Base-by-base conservation (phyloP, 1,284 basidiomycete species). In the Rhodotorula sp. region DNA sequence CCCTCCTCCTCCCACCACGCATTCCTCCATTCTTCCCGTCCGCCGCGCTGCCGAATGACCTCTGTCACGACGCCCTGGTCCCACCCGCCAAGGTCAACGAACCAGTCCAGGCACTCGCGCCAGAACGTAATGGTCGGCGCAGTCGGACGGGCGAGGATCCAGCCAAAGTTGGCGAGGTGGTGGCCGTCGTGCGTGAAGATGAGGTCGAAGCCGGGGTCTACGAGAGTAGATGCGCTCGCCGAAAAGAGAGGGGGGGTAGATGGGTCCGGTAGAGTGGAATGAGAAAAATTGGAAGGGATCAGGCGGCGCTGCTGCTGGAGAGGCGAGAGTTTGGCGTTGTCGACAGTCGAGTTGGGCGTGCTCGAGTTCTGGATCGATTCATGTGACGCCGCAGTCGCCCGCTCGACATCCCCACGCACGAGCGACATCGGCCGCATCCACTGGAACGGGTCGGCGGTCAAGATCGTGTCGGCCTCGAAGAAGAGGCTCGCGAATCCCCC, bases 91-190 rank as follows among this genome's bases (percentile, higher is more conserved):
- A 31, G 54, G 31, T 31, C 54, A 34, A 55, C 54, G 54, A 37
- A 55, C 34, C n/a, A 34, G 10, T 34, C 31, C 8, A 55, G 54
- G 24, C 31, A 37, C 6, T 18, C n/a, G 6, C 54, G 34, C 54
- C 54, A 55, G 54, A 55, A 55, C 22, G 37, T 5, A 8, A 34
- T n/a, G 31, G 54, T 55, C 34, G 54, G 30, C 9, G 22, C 20
- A 2, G 54, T 37, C 22, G 54, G 54, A 20, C 54, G 54, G 30
- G 37, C 37, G 15, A 55, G 34, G 54, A 55, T 37, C 31, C 31
- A 55, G 24, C 54, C 54, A 40, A 55, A 55, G 54, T 55, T 55
- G 54, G 54, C 54, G 34, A 55, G 6, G 34, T 55, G 34, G 22
- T n/a, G 37, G 24, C 34, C 34, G 54, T 55, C 54, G 31, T 55